Conservation (phyloP, 148 eudicot species). For the Cornus controversa region DNA sequence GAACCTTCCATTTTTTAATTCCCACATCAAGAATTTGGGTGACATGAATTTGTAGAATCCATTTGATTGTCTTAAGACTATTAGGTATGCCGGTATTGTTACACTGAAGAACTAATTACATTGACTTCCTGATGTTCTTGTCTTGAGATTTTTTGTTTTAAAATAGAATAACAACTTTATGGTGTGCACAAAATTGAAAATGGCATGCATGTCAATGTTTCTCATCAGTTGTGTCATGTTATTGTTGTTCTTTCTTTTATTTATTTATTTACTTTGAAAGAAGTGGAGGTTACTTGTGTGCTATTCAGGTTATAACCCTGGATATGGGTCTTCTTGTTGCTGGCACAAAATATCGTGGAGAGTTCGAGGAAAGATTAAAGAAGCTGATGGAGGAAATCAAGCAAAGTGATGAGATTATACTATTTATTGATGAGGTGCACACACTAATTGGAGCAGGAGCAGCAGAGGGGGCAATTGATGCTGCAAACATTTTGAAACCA, state of each 20-base stretch:
- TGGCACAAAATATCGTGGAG: conserved; percentile 35
- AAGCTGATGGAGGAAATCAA: conserved; percentile 44
- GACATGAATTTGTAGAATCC: background rate
- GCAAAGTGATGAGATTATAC: conserved; percentile 35
- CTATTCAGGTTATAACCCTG: conserved; percentile 36
- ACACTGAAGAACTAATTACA: background rate
- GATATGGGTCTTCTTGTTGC: conserved; percentile 47
- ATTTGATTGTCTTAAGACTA: background rate
- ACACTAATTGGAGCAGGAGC: conserved; percentile 39
- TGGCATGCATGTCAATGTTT: background rate
- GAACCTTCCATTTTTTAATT: background rate
- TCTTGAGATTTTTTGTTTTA: background rate
- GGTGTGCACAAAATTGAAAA: background rate
- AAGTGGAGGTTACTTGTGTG: background rate
- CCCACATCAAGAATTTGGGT: background rate
- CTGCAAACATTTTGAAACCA: conserved; percentile 41
- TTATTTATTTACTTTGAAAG: background rate
- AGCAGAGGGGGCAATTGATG: conserved; percentile 47
- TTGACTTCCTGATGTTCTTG: background rate
- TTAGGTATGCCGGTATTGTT: background rate
- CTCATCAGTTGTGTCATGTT: background rate
- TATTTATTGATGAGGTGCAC: conserved; percentile 45
- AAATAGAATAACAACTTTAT: background rate
- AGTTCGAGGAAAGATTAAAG: conserved; percentile 38
- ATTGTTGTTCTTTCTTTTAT: background rate